Evolutionary conservation across 176 grass and related monocot genomes (phyloP), one percentile per base, ranked within the genome.

Genomic region (Phoenix roebelenii): DNA sequence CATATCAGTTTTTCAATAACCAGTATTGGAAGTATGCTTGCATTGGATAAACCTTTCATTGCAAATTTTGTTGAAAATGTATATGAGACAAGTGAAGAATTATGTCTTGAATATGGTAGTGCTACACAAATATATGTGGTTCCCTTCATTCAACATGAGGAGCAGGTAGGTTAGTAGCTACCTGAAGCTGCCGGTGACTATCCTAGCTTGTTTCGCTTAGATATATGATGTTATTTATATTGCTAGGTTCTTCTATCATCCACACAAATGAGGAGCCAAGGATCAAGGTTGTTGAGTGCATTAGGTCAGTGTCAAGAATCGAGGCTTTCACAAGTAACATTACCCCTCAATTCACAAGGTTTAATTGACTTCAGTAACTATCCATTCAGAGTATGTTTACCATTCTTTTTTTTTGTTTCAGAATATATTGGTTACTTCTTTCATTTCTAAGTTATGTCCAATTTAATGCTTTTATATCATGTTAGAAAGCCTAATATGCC

Each of bases 21-120:
- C 80, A 96, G 91, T 87, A 71, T 85, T 50, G 83, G 86, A 83
- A 90, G 83, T 74, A 96, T 90, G 86, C 80, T 96, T 85, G 91
- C 86, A 58, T 65, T 96, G 54, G 86, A 96, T 66, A 90, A 64
- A 61, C 91, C 91, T 77, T 96, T 87, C 69, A 77, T 90, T 72
- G 20, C 83, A 59, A 84, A 82, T 72, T 66, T 64, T 70, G 61
- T 74, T 50, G 55, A 79, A 44, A 66, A 53, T 20, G 65, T 64
- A 57, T 72, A 59, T 29, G 76, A 78, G 29, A 64, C 74, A 57
- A 74, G 77, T 74, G 80, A 85, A 66, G 83, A 90, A 76, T 65
- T 82, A 59, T 96, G 83, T 70, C 81, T 96, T 79, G 91, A 96
- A 79, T 90, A 90, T 74, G 83, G 91, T 59, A 90, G 83, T 69